Conservation (phyloP, 805 yeast genomes). For the Zygotorulaspora danielsina region DNA sequence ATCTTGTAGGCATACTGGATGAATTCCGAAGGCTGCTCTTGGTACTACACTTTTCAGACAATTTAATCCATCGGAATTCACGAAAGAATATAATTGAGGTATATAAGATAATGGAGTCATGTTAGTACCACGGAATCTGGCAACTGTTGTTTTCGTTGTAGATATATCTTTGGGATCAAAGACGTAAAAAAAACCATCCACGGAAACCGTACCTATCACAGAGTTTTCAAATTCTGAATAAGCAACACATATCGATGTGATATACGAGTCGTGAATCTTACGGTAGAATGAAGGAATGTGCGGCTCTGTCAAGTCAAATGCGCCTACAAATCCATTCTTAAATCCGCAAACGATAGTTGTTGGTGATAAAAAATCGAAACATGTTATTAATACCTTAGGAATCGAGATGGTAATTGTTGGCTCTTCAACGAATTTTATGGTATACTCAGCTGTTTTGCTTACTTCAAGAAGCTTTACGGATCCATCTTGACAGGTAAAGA, state of each 20-base stretch:
- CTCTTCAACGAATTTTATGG: slow-evolving; percentile 14
- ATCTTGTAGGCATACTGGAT: slow-evolving; percentile 38
- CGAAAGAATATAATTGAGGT: slow-evolving; percentile 37
- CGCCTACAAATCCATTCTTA: slow-evolving; percentile 55
- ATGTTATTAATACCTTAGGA: slow-evolving; percentile 38
- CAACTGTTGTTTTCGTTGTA: slow-evolving; percentile 29
- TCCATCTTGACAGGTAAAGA: slow-evolving; percentile 57
- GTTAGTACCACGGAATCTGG: slow-evolving; percentile 35
- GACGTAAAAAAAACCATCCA: slow-evolving; percentile 42
- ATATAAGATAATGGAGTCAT: slow-evolving; percentile 29
- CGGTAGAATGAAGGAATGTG: slow-evolving; percentile 37
- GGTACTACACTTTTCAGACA: slow-evolving; percentile 38
- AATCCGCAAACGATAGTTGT: slow-evolving; percentile 52
- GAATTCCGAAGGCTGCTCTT: slow-evolving; percentile 35
- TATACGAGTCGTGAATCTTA: slow-evolving; percentile 39
- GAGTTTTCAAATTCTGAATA: slow-evolving; percentile 36
- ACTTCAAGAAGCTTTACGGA: slow-evolving; percentile 46
- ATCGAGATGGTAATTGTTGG: slow-evolving; percentile 30
- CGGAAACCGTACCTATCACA: slow-evolving; percentile 35
- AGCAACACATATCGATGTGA: slow-evolving; percentile 36
- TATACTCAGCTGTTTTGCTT: slow-evolving; percentile 13
- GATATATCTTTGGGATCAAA: slow-evolving; percentile 37
- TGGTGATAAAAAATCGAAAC: slow-evolving; percentile 45
- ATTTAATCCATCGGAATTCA: slow-evolving; percentile 41
- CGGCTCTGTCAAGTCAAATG: slow-evolving; percentile 40